Conservation (phyloP, 768 basidiomycete species). For the Hygrocybe punicea region DNA sequence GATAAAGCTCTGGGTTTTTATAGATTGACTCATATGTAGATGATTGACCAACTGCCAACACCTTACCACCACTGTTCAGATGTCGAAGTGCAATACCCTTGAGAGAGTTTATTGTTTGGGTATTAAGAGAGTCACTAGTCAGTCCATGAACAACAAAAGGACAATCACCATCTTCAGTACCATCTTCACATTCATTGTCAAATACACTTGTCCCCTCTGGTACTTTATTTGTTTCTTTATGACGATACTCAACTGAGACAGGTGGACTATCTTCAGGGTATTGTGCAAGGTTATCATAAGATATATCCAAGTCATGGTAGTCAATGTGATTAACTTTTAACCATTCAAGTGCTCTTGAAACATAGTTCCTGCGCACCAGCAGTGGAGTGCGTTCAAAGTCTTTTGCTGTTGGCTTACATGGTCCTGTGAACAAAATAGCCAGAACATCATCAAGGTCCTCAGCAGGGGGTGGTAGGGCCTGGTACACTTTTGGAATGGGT, state of each 20-base stretch:
- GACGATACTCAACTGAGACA: conserved; percentile 21
- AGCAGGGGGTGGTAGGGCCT: conserved; percentile 27
- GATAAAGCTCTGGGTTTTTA: conserved; percentile 30
- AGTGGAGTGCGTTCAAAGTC: conserved; percentile 32
- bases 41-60: conserved; percentile 21
- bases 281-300: conserved; percentile 17
- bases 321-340: conserved; percentile 32
- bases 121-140: conserved; percentile 18
- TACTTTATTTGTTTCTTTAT: conserved; percentile 1
- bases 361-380: conserved; percentile 27
- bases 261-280: conserved; percentile 20
- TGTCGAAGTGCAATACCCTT: conserved; percentile 24
- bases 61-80: conserved; percentile 11
- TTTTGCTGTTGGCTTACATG: conserved; percentile 20
- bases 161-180: conserved; percentile 28
- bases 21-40: conserved; percentile 16
- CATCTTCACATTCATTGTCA: conserved; percentile 19
- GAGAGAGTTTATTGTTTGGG: conserved; percentile 12
- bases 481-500: conserved; percentile 32
- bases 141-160: conserved; percentile 41
- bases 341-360: conserved; percentile 31
- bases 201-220: conserved; percentile 9
- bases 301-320: conserved; percentile 31
- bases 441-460: conserved; percentile 34
- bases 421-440: conserved; percentile 33